Evolutionary conservation across 192 early-diverging fungal genomes (phyloP), one percentile per base, ranked within the genome.

Genomic region (Podila verticillata): DNA sequence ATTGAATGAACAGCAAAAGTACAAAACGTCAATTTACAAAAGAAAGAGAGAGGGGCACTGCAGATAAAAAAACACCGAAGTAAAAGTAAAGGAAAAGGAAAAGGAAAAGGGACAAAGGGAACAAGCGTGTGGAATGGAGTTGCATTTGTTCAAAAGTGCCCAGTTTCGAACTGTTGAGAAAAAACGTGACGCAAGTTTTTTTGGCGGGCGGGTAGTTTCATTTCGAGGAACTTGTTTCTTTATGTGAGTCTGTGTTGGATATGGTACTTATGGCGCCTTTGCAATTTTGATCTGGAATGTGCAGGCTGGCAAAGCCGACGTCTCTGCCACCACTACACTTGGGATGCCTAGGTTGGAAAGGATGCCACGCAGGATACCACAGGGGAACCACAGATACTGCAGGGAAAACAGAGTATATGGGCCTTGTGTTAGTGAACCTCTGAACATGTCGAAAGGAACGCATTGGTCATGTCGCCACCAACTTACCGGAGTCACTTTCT

Each of bases 311-410:
- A 95, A 70, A 35, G 89, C 87, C 17, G 91, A 86, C 3, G 96
- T 94, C 70, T 99, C 97, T 4, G 96, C 95, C 26, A 95, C 89
- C 7, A 99, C 98, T 13, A 91, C 89, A 63, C 91, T 92, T 28
- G 88, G 66, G 24, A 98, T 87, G 26, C 98, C 98, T 61, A 98
- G 86, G 81, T 95, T 96, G 8, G 94, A 92, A 10, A 99, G 86
- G 0, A 95, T 94, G 24, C 98, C 98, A 32, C 98, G 90, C 31
- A 99, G 93, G 24, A 99, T 88, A 4, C 98, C 98, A 72, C 98
- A 99, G 1, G 98, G 98, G 69, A 97, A 93, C 88, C 96, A 97
- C 17, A 97, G 89, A 86, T 96, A 95, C 90, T 95, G 75, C 29
- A 17, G 70, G 36, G 12, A 4, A 48, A 47, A 12, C 65, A 17